Evolutionary conservation across 768 basidiomycete species (phyloP).

Genomic region (Calocera cornea): DNA sequence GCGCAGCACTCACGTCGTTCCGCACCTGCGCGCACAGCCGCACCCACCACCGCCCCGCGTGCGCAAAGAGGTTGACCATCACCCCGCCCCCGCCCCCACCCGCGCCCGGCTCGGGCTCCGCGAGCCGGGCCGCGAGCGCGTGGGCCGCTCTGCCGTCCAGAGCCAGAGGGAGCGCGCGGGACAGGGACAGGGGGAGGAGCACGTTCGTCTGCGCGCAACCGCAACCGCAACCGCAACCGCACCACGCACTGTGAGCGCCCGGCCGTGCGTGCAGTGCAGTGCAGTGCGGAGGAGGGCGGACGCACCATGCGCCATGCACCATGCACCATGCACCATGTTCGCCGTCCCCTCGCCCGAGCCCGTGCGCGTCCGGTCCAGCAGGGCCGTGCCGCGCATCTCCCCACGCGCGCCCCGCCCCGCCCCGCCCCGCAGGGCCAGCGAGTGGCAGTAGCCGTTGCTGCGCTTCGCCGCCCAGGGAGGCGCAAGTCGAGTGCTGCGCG

Average conservation of each 20-base stretch:
- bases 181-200: neutral
- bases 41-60: neutral
- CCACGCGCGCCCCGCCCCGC: conserved; percentile 35
- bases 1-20: neutral
- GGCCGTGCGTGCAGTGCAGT: too few relatives aligned
- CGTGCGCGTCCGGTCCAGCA: conserved; percentile 41
- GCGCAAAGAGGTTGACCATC: neutral
- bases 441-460: conserved; percentile 59
- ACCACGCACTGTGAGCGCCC: too few relatives aligned
- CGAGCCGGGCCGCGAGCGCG: neutral
- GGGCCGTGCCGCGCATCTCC: conserved; percentile 43
- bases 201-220: neutral
- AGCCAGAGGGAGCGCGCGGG: neutral
- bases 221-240: too few relatives aligned
- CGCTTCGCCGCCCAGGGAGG: conserved; percentile 59
- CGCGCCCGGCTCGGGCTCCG: neutral
- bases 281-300: too few relatives aligned
- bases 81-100: neutral
- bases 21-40: neutral
- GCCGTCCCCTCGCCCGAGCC: conserved; percentile 42
- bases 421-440: conserved; percentile 55
- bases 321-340: conserved; percentile 59
- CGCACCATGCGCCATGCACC: too few relatives aligned
- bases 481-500: conserved; percentile 49
- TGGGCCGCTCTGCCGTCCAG: neutral